Conservation (phyloP, 1,284 basidiomycete genomes). For the Pseudozyma thailandica region DNA sequence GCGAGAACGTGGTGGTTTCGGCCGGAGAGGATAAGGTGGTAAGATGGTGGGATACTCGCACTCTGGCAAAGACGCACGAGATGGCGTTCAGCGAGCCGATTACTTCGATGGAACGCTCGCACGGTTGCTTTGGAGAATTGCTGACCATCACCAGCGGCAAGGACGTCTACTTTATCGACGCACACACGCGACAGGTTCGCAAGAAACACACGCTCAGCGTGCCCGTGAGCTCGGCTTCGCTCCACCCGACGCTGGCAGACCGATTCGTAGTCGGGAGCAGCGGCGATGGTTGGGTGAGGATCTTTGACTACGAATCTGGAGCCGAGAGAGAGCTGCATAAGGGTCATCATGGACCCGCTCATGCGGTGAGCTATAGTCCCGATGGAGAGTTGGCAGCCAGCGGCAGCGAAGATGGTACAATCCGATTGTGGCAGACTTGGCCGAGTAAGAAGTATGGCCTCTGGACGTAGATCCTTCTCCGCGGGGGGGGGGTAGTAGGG, state of each 20-base stretch:
- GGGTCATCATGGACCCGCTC: constrained; percentile 96
- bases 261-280: constrained; percentile 91
- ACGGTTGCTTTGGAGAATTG: constrained; percentile 82
- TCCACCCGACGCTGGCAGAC: constrained; percentile 88
- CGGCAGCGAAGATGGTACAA: constrained; percentile 86
- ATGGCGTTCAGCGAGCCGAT: constrained; percentile 83
- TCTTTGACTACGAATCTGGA: constrained; percentile 86
- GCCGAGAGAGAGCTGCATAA: constrained; percentile 90
- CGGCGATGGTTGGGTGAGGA: constrained; percentile 93
- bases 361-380: constrained; percentile 91
- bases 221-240: constrained; percentile 86
- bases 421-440: constrained; percentile 93
- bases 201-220: constrained; percentile 51
- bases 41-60: constrained; percentile 94
- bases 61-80: constrained; percentile 77
- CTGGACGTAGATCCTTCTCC: constrained; percentile 77
- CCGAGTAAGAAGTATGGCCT: constrained; percentile 92
- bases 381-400: constrained; percentile 99
- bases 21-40: constrained; percentile 91
- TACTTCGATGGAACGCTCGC: constrained; percentile 83
- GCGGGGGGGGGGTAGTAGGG: too few relatives aligned
- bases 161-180: constrained; percentile 81
- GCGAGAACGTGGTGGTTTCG: constrained; percentile 78
- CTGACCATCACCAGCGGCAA: constrained; percentile 91
- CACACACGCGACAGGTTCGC: constrained; percentile 28